A percentile compares a stretch with the other conserved stretches of the same genome.
These are phyloP conservation scores for Mycena leptocephala DNA, from an alignment of 768 basidiomycete species.

Conservation along the genomic window DNA sequence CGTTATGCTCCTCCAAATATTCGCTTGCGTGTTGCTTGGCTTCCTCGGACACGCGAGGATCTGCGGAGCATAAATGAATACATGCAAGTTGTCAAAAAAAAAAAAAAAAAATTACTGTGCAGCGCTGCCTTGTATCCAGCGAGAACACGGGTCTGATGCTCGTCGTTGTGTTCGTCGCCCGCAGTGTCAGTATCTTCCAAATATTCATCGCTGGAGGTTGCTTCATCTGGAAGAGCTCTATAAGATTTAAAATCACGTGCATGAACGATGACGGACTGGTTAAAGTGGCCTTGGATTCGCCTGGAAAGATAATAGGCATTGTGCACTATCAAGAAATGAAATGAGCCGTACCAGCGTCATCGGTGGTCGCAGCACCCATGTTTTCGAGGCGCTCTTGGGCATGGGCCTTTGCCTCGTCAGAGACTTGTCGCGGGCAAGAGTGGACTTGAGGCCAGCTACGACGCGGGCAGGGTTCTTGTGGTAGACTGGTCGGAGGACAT, in stretches of 20 bases:
- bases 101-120: slow-evolving; percentile 61
- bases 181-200: slow-evolving; percentile 55
- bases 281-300: slow-evolving; percentile 68
- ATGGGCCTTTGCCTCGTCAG: slow-evolving; percentile 60
- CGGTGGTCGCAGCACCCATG: slow-evolving; percentile 52
- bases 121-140: slow-evolving; percentile 74
- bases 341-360: too few species aligned
- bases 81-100: not conserved
- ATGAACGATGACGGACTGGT: slow-evolving; percentile 53
- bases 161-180: slow-evolving; percentile 45
- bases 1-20: slow-evolving; percentile 51
- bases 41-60: slow-evolving; percentile 62
- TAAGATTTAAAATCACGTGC: not conserved
- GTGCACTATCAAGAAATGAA: too few species aligned
- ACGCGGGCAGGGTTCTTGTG: slow-evolving; percentile 61
- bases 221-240: slow-evolving; percentile 51
- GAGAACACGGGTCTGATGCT: slow-evolving; percentile 63
- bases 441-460: slow-evolving; percentile 66
- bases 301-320: slow-evolving; percentile 39
- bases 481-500: slow-evolving; percentile 19
- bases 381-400: slow-evolving; percentile 58
- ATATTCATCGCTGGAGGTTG: slow-evolving; percentile 65
- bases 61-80: slow-evolving; percentile 44
- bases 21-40: slow-evolving; percentile 66
- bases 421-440: slow-evolving; percentile 68